Percentiles rank a stretch among this genome's conserved stretches.
Evolutionary conservation across 805 yeast genomes (phyloP).

Genomic region (Cephaloascus fragrans): DNA sequence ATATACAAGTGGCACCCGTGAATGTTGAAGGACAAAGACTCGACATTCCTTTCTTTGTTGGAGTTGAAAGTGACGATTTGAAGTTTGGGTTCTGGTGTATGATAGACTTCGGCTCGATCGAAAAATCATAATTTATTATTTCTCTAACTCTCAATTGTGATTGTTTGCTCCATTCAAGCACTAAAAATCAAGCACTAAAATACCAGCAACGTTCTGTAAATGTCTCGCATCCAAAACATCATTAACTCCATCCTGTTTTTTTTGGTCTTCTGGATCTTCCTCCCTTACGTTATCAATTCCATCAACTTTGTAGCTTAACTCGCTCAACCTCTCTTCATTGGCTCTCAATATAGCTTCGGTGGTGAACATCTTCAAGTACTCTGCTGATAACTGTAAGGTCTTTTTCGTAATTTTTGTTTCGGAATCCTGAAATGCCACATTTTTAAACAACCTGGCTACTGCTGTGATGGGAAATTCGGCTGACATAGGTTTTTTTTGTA

Average conservation of each 20-base stretch:
- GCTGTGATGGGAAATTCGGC: slow-evolving; percentile 17
- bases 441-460: slow-evolving; percentile 42
- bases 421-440: slow-evolving; percentile 34
- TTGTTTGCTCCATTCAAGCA: slow-evolving; percentile 12
- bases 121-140: no score
- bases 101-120: no score
- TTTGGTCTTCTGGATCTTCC: slow-evolving; percentile 4
- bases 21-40: slow-evolving; percentile 1
- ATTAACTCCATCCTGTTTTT: slow-evolving; percentile 4
- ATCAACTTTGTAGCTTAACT: slow-evolving; percentile 13
- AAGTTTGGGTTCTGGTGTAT: neutral
- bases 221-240: slow-evolving; percentile 43
- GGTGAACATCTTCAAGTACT: slow-evolving; percentile 46
- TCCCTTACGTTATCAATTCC: slow-evolving; percentile 19
- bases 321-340: slow-evolving; percentile 35
- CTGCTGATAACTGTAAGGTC: slow-evolving; percentile 39
- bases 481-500: no score
- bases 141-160: no score
- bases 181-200: slow-evolving; percentile 46
- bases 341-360: slow-evolving; percentile 51
- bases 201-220: slow-evolving; percentile 45
- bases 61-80: slow-evolving; percentile 6
- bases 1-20: slow-evolving; percentile 1
- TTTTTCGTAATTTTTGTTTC: slow-evolving; percentile 38
- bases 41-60: slow-evolving; percentile 11